A percentile compares a stretch with the other conserved stretches of the same genome.
Conservation (phyloP, 805 yeast genomes). For the Candida sphagnicola region DNA sequence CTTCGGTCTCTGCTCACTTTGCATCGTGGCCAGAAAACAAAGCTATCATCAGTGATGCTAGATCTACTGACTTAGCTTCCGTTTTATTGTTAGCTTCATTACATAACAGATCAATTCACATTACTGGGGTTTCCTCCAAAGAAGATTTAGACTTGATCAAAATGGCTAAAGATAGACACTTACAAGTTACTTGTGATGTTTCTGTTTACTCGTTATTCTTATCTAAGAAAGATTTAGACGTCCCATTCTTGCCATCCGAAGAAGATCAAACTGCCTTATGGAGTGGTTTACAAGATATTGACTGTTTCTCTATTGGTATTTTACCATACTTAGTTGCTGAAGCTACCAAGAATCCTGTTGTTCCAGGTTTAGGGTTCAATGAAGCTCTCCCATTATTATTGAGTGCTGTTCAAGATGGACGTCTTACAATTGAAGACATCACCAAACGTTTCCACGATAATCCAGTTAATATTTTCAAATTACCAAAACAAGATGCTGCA, state of each 20-base stretch:
- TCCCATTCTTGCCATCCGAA: slow-evolving; percentile 70
- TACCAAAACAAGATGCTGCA: slow-evolving; percentile 73
- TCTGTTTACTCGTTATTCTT: slow-evolving; percentile 75
- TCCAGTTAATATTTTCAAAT: slow-evolving; percentile 77
- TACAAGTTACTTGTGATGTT: slow-evolving; percentile 87
- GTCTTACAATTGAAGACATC: slow-evolving; percentile 69
- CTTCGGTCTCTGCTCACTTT: slow-evolving; percentile 76
- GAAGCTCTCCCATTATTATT: slow-evolving; percentile 81
- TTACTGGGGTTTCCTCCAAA: slow-evolving; percentile 76
- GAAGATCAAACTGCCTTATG: slow-evolving; percentile 82
- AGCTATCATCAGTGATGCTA: slow-evolving; percentile 90
- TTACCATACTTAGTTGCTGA: slow-evolving; percentile 71
- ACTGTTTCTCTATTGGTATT: slow-evolving; percentile 82
- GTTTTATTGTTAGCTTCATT: slow-evolving; percentile 84
- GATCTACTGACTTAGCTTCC: slow-evolving; percentile 89
- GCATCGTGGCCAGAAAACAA: slow-evolving; percentile 79
- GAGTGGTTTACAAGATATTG: slow-evolving; percentile 68
- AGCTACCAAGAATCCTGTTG: slow-evolving; percentile 55
- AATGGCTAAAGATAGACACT: slow-evolving; percentile 79
- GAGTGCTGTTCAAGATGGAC: slow-evolving; percentile 72
- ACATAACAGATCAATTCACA: slow-evolving; percentile 79
- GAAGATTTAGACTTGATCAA: slow-evolving; percentile 80
- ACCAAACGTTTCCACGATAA: slow-evolving; percentile 69
- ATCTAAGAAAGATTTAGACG: slow-evolving; percentile 66
- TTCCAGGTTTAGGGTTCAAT: slow-evolving; percentile 72